Percentiles rank a stretch among this genome's conserved stretches.
These are phyloP conservation scores for Plasmodium adleri DNA, from an alignment of 169 alveolate genomes.

Conservation along the genomic window DNA sequence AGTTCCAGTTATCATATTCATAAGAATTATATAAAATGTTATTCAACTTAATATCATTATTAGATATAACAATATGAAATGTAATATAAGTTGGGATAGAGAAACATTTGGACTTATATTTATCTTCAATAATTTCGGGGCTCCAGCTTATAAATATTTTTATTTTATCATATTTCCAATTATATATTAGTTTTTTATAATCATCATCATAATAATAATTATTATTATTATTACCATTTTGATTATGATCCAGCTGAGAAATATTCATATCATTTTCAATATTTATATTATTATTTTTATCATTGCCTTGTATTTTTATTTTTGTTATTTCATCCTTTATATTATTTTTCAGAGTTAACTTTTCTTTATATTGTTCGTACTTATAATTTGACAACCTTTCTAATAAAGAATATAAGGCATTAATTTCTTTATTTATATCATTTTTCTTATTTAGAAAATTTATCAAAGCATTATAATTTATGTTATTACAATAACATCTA, in stretches of 20 bases:
- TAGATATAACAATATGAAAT: conserved; percentile 65
- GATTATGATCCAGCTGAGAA: not conserved
- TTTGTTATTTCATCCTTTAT: not conserved
- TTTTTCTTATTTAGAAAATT: conserved; percentile 9
- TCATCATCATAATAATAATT: not conserved
- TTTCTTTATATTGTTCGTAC: not conserved
- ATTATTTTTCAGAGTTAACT: too few species aligned
- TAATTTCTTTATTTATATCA: conserved; percentile 15
- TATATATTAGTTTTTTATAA: not conserved
- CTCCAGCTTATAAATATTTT: conserved; percentile 71
- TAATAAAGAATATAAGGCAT: conserved; percentile 24
- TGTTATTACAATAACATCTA: not conserved
- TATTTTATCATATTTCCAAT: conserved; percentile 29
- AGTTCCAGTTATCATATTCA: conserved; percentile 24
- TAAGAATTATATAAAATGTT: not conserved
- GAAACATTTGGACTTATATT: conserved; percentile 73
- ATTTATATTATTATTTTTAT: not conserved
- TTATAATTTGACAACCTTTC: not conserved
- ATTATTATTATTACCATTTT: not conserved
- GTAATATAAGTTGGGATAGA: conserved; percentile 41
- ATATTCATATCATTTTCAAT: not conserved
- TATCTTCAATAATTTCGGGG: conserved; percentile 71
- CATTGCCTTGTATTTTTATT: too few species aligned
- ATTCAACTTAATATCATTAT: not conserved
- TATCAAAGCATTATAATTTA: conserved; percentile 30